Conservation (phyloP, 306 rosid genomes). For the Rubus parviflorus region DNA sequence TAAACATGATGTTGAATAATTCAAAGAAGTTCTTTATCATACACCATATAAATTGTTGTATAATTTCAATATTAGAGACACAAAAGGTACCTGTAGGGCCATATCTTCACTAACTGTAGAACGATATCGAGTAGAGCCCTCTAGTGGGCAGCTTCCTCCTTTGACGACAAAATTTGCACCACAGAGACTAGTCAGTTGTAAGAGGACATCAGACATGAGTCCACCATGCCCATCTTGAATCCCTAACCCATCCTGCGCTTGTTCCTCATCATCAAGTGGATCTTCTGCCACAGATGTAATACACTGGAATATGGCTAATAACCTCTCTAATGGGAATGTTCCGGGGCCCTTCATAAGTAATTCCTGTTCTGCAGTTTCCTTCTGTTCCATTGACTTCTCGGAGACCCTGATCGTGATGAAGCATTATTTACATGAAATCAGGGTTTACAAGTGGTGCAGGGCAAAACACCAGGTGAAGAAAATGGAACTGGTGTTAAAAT, state of each 20-base stretch:
- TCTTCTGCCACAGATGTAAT: slow-evolving; percentile 68
- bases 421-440: slow-evolving; percentile 17
- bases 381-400: slow-evolving; percentile 58
- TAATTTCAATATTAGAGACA: neutral
- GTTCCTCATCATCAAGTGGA: slow-evolving; percentile 55
- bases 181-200: slow-evolving; percentile 87
- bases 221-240: slow-evolving; percentile 41
- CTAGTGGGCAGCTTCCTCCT: slow-evolving; percentile 86
- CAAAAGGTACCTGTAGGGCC: slow-evolving; percentile 62
- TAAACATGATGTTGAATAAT: slow-evolving; percentile 1
- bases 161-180: slow-evolving; percentile 77
- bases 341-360: slow-evolving; percentile 90
- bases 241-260: slow-evolving; percentile 41
- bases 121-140: slow-evolving; percentile 81
- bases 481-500: neutral
- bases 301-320: slow-evolving; percentile 92
- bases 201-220: slow-evolving; percentile 80
- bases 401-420: slow-evolving; percentile 51
- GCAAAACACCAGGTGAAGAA: neutral
- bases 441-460: neutral
- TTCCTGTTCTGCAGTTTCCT: slow-evolving; percentile 81
- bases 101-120: slow-evolving; percentile 72
- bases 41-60: neutral
- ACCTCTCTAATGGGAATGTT: slow-evolving; percentile 88
- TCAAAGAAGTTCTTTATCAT: neutral